Percentiles rank a stretch among this genome's conserved stretches.
These are phyloP conservation scores for Asterionellopsis glacialis DNA, from an alignment of 108 stramenopile genomes.

Conservation along the genomic window DNA sequence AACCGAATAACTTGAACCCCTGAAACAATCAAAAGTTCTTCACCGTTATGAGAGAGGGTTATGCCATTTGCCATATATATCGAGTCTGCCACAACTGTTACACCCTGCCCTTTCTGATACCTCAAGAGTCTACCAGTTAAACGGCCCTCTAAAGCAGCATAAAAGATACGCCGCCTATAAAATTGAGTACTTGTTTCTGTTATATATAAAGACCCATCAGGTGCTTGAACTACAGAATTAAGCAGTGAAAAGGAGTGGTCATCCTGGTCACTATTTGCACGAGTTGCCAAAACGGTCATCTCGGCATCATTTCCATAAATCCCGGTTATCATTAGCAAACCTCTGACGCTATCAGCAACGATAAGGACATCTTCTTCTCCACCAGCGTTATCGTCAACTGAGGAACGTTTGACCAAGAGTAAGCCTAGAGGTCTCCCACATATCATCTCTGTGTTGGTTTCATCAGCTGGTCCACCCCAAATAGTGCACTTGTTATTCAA, in stretches of 20 bases:
- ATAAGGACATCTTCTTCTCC: slow-evolving; percentile 20
- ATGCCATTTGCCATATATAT: too few relatives aligned
- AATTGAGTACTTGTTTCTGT: slow-evolving; percentile 19
- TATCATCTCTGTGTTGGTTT: slow-evolving; percentile 8
- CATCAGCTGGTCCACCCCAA: too few relatives aligned
- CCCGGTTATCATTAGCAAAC: slow-evolving; percentile 12
- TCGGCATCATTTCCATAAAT: slow-evolving; percentile 14
- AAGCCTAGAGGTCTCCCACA: slow-evolving; percentile 29
- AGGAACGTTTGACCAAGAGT: neutral
- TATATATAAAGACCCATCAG: slow-evolving; percentile 20
- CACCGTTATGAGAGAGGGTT: slow-evolving; percentile 2
- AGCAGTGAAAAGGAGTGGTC: slow-evolving; percentile 17
- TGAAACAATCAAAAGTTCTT: slow-evolving; percentile 18
- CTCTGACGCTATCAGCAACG: slow-evolving; percentile 27
- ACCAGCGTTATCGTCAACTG: neutral
- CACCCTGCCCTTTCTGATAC: too few relatives aligned
- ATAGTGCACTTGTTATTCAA: too few relatives aligned
- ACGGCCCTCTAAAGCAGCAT: slow-evolving; percentile 27
- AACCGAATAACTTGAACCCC: slow-evolving; percentile 17
- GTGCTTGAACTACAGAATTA: slow-evolving; percentile 16
- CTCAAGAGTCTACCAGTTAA: slow-evolving; percentile 12
- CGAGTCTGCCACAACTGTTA: too few relatives aligned
- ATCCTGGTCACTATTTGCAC: slow-evolving; percentile 12
- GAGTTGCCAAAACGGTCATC: slow-evolving; percentile 11
- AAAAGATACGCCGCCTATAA: slow-evolving; percentile 22